These are phyloP conservation scores for Raphanus hybrid DNA, from an alignment of 441 rosid species.

Conservation along the genomic window DNA sequence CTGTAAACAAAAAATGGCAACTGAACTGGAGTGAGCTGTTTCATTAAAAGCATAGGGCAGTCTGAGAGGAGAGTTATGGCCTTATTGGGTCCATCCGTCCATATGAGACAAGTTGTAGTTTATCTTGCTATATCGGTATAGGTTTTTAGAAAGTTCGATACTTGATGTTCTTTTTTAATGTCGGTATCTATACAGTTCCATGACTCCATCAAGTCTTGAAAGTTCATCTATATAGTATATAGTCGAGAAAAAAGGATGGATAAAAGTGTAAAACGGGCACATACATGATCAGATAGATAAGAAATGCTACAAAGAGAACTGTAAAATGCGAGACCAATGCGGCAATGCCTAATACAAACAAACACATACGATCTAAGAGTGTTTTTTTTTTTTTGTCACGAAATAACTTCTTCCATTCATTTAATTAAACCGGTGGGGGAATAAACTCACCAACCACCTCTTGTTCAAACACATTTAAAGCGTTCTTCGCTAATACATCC, in stretches of 20 bases:
- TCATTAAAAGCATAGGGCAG: slow-evolving; percentile 21
- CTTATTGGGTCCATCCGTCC: slow-evolving; percentile 30
- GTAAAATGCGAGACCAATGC: slow-evolving; percentile 1
- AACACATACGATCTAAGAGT: background rate
- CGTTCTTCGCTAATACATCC: too few species aligned
- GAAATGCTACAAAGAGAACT: slow-evolving; percentile 19
- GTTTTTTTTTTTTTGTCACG: too few species aligned
- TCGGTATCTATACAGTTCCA: too few species aligned
- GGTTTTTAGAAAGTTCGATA: background rate
- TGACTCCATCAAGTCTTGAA: too few species aligned
- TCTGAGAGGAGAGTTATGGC: slow-evolving; percentile 15
- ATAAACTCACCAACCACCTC: too few species aligned
- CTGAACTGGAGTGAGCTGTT: slow-evolving; percentile 25
- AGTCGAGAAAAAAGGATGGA: too few species aligned
- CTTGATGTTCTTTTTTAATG: background rate
- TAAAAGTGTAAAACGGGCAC: too few species aligned
- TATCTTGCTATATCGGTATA: background rate
- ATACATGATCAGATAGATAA: background rate
- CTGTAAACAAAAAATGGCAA: background rate
- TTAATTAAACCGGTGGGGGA: too few species aligned
- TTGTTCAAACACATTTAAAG: too few species aligned
- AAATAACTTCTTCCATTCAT: too few species aligned
- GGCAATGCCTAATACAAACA: background rate
- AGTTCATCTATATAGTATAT: background rate
- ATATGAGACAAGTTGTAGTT: background rate